Evolutionary conservation across 768 basidiomycete genomes (phyloP).

Genomic region (Lentinula edodes): DNA sequence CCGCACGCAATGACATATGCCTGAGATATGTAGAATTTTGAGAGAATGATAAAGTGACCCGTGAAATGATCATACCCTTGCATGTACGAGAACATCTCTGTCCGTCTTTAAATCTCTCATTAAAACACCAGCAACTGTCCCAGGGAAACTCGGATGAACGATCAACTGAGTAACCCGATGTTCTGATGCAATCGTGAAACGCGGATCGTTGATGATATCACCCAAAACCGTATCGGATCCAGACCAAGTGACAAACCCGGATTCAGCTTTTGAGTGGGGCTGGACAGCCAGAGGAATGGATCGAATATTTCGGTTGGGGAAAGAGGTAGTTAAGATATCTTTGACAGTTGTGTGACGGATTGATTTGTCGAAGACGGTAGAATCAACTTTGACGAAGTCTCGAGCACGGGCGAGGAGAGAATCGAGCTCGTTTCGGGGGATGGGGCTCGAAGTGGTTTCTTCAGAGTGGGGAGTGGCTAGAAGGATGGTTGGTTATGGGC

Average conservation of each 20-base stretch:
- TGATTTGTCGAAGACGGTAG: not conserved
- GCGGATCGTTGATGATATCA: not conserved
- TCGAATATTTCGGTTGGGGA: not conserved
- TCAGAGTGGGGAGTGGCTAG: not conserved
- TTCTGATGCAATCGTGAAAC: not conserved
- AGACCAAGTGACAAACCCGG: conserved; percentile 5
- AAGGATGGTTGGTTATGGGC: not conserved
- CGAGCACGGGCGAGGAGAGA: not conserved
- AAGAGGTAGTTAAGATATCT: not conserved
- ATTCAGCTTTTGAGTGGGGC: not conserved
- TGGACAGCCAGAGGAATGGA: conserved; percentile 6
- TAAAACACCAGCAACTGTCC: not conserved
- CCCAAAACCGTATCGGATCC: conserved; percentile 6
- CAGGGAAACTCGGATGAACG: not conserved
- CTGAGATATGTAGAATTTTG: not conserved
- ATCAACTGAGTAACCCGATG: not conserved
- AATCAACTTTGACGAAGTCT: not conserved
- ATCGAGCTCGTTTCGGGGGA: not conserved
- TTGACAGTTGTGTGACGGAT: conserved; percentile 7
- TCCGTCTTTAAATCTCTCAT: not conserved
- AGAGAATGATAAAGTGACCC: too few species aligned
- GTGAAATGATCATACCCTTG: not conserved
- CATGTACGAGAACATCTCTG: not conserved
- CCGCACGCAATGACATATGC: not conserved
- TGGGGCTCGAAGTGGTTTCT: not conserved